Percentiles rank a stretch among this genome's conserved stretches.
Evolutionary conservation across 495 filamentous ascomycete genomes (phyloP).

Genomic region (Podospora pseudocomata): DNA sequence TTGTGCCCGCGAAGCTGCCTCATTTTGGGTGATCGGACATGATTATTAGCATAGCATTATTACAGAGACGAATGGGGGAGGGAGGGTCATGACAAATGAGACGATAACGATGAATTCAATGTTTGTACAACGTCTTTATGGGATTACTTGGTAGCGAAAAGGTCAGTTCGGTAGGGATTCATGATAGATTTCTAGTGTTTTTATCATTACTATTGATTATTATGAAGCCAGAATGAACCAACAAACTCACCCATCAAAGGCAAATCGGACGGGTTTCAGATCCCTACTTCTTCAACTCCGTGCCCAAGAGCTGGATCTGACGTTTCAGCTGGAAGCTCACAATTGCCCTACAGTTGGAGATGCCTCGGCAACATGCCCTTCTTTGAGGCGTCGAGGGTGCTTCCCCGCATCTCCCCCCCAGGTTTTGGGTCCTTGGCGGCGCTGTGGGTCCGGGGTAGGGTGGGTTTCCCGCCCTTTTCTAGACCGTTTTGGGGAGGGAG

Average conservation of each 20-base stretch:
- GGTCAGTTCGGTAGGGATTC: too few relatives aligned
- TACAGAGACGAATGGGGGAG: not conserved
- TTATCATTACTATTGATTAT: too few relatives aligned
- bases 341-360: not conserved
- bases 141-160: too few relatives aligned
- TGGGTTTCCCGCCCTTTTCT: not conserved
- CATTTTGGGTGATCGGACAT: slow-evolving; percentile 26
- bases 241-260: not conserved
- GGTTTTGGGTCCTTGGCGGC: not conserved
- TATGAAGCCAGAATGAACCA: too few relatives aligned
- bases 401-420: not conserved
- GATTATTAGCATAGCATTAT: not conserved
- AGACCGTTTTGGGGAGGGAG: not conserved
- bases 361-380: not conserved
- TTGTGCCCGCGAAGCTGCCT: slow-evolving; percentile 36
- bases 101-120: too few relatives aligned
- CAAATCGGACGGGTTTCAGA: not conserved
- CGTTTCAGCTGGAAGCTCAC: not conserved
- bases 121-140: too few relatives aligned
- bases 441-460: not conserved
- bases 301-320: not conserved
- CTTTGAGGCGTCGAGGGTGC: not conserved
- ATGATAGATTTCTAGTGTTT: too few relatives aligned
- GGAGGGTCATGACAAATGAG: too few relatives aligned
- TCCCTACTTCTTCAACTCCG: not conserved